Conservation (phyloP, 257 asterid species). For the Marsdenia floribunda region DNA sequence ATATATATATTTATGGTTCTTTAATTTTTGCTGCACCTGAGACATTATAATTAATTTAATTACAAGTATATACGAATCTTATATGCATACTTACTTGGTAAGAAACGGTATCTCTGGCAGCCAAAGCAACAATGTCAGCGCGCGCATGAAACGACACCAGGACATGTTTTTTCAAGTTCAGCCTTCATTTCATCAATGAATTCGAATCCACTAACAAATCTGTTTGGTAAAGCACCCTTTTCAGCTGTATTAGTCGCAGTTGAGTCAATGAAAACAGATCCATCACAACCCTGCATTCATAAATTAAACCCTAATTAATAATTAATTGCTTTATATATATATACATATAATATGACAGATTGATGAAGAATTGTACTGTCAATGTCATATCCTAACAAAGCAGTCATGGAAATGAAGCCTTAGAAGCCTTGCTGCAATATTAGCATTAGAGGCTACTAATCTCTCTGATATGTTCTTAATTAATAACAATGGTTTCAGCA, state of each 20-base stretch:
- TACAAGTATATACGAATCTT: too few species aligned
- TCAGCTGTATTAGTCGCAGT: constrained; percentile 11
- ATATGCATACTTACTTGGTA: constrained; percentile 12
- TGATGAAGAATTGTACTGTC: too few species aligned
- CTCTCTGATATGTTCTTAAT: constrained; percentile 19
- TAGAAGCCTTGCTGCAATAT: constrained; percentile 28
- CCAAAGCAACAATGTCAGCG: constrained; percentile 31
- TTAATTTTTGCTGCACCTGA: too few species aligned
- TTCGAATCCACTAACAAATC: constrained; percentile 23
- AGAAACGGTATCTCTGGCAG: constrained; percentile 27
- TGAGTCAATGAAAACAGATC: constrained; percentile 27
- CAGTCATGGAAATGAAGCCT: constrained; percentile 40
- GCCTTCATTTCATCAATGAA: constrained; percentile 30
- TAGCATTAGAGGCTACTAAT: constrained; percentile 11
- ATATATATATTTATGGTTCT: too few species aligned
- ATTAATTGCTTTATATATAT: too few species aligned
- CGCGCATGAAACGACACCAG: constrained; percentile 25
- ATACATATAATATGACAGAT: too few species aligned
- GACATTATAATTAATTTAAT: too few species aligned
- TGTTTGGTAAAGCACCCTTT: constrained; percentile 28
- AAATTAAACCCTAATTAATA: too few species aligned
- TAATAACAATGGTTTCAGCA: constrained; percentile 27
- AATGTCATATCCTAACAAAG: constrained; percentile 23
- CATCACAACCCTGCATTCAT: constrained; percentile 30
- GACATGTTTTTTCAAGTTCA: constrained; percentile 24